Percentiles rank a stretch among this genome's conserved stretches.
Evolutionary conservation across 1,139 yeast genomes (phyloP).

Genomic region (Lodderomyces beijingensis): DNA sequence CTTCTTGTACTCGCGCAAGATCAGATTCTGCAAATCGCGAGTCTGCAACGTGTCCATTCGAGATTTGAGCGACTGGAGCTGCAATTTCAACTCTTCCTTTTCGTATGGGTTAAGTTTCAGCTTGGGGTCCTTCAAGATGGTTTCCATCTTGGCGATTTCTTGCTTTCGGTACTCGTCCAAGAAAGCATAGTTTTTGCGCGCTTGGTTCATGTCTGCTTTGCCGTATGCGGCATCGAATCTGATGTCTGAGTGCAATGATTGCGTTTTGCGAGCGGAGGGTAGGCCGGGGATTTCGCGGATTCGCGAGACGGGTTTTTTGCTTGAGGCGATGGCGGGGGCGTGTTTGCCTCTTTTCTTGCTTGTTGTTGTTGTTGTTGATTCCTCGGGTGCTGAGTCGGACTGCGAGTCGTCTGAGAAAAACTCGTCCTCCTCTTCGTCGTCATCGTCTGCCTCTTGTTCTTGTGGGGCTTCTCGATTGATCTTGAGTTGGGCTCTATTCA

Average conservation of each 20-base stretch:
- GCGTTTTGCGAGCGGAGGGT: conserved; percentile 35
- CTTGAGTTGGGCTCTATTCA: conserved; percentile 53
- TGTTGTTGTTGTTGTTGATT: conserved; percentile 9
- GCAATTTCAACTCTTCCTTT: conserved; percentile 47
- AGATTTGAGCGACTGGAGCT: conserved; percentile 62
- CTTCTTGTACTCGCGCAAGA: conserved; percentile 50
- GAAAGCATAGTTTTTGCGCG: conserved; percentile 76
- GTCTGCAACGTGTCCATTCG: conserved; percentile 73
- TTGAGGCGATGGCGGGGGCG: conserved; percentile 73
- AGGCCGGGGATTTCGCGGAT: conserved; percentile 76
- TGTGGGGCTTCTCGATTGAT: conserved; percentile 29
- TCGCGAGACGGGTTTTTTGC: conserved; percentile 66
- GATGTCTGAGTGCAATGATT: conserved; percentile 63
- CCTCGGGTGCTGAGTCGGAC: conserved; percentile 16
- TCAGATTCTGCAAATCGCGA: conserved; percentile 68
- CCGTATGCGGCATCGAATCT: conserved; percentile 90
- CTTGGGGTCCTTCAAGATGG: conserved; percentile 54
- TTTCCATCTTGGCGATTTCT: conserved; percentile 62
- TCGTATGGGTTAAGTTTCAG: conserved; percentile 45
- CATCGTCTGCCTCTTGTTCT: conserved; percentile 5
- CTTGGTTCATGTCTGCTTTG: conserved; percentile 62
- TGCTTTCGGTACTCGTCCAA: conserved; percentile 77
- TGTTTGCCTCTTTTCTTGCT: conserved; percentile 52
- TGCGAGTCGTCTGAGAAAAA: conserved; percentile 15
- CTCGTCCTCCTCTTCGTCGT: conserved; percentile 16